Percentiles rank a stretch among this genome's conserved stretches.
These are phyloP conservation scores for Pseudogymnoascus sp. DNA, from an alignment of 2,329 filamentous ascomycete genomes.

Conservation along the genomic window DNA sequence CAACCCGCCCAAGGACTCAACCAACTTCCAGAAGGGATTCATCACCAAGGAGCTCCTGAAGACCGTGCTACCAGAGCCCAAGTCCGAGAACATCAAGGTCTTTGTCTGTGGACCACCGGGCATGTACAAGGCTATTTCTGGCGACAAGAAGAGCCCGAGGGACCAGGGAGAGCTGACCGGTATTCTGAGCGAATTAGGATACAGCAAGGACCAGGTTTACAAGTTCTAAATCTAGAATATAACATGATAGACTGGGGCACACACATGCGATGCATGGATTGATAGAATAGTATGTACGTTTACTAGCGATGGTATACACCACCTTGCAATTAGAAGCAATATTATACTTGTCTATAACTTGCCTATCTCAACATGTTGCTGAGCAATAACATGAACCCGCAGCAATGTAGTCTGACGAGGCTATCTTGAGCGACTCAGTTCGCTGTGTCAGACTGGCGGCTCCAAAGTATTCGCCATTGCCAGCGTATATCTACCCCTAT, in stretches of 20 bases:
- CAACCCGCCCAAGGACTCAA: conserved; percentile 72
- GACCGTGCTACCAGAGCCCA: conserved; percentile 88
- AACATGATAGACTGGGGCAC: not conserved
- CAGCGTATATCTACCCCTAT: not conserved
- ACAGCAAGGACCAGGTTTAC: conserved; percentile 83
- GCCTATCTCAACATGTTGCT: not conserved
- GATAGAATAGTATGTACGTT: conserved; percentile 3
- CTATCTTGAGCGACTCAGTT: not conserved
- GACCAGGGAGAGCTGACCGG: conserved; percentile 86
- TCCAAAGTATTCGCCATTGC: not conserved
- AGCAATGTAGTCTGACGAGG: not conserved
- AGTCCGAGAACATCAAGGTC: conserved; percentile 86
- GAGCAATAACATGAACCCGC: not conserved
- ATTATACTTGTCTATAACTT: not conserved
- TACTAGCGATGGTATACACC: not conserved
- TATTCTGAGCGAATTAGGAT: conserved; percentile 75
- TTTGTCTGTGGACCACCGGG: conserved; percentile 93
- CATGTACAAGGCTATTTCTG: conserved; percentile 88
- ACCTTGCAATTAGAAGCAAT: not conserved
- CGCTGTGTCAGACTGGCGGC: not conserved
- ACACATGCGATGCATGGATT: not conserved
- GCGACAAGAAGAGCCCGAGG: conserved; percentile 79
- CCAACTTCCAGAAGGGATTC: conserved; percentile 62
- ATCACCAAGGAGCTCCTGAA: conserved; percentile 90
- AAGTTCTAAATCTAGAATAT: conserved; percentile 60